Percentiles rank a stretch among this genome's conserved stretches.
phyloP scores from a whole-genome alignment of 2,329 filamentous ascomycete species.

The Botrytis byssoidea region DNA sequence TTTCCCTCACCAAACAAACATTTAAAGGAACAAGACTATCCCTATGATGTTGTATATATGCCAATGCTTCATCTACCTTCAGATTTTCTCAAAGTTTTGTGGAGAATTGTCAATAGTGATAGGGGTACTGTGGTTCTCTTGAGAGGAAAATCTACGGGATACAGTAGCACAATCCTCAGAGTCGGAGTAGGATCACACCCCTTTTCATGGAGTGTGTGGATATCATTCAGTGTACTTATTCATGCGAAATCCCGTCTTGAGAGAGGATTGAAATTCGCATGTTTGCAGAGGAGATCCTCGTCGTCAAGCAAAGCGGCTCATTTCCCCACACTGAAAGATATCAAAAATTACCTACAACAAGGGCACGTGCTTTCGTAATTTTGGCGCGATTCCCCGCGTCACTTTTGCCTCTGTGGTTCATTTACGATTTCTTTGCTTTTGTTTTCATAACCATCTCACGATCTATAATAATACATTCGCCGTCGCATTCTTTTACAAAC shows the following conservation, averaged over 20 bases:
- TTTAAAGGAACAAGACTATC: neutral
- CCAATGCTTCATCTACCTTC: neutral
- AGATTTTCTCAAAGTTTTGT: neutral
- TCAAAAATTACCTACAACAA: neutral
- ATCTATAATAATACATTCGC: neutral
- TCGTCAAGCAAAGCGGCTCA: neutral
- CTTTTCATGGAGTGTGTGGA: neutral
- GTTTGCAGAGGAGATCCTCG: neutral
- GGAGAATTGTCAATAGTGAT: neutral
- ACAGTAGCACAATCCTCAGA: neutral
- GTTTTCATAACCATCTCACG: neutral
- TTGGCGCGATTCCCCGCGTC: slow-evolving; percentile 10
- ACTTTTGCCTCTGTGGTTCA: slow-evolving; percentile 2
- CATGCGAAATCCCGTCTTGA: neutral
- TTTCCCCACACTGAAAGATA: neutral
- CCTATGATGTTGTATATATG: neutral
- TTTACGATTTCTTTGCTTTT: neutral
- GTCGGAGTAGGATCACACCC: too few relatives aligned
- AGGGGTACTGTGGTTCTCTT: neutral
- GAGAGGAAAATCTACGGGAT: neutral
- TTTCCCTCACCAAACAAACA: neutral
- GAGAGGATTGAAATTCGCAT: neutral
- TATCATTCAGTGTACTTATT: neutral
- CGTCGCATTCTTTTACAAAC: neutral
- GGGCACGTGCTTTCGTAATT: neutral